phyloP scores from a whole-genome alignment of 2,329 filamentous ascomycete genomes.

The Clonostachys rosea region DNA sequence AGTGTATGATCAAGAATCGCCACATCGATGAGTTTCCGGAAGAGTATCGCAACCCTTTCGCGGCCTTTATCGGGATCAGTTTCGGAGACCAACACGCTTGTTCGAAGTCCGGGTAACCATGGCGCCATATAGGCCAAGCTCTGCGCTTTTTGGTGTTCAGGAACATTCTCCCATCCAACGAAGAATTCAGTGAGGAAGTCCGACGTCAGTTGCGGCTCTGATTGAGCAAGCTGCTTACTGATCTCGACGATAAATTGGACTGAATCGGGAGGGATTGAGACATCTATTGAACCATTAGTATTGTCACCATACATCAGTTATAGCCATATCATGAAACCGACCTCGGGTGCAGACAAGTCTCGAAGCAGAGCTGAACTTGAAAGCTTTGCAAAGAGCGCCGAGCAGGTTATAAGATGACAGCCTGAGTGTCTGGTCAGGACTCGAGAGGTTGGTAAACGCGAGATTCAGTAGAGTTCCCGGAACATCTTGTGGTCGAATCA shows the following conservation, averaged over 20 bases:
- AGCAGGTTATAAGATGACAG: conserved; percentile 65
- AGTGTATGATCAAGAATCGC: conserved; percentile 56
- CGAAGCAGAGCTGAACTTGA: conserved; percentile 60
- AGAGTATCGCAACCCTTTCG: conserved; percentile 59
- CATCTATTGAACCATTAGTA: conserved; percentile 32
- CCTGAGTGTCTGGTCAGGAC: conserved; percentile 53
- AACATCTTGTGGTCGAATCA: conserved; percentile 66
- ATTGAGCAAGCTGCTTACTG: conserved; percentile 56
- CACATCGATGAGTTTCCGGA: conserved; percentile 63
- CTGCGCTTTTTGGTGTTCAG: conserved; percentile 61
- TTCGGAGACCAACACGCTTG: conserved; percentile 53
- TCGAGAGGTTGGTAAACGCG: conserved; percentile 62
- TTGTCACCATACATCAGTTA: background rate
- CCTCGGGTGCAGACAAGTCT: conserved; percentile 59
- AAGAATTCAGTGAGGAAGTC: conserved; percentile 73
- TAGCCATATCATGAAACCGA: conserved; percentile 19
- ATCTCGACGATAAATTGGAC: conserved; percentile 62
- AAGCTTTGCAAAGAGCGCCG: conserved; percentile 61
- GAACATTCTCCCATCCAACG: conserved; percentile 66
- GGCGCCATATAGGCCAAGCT: conserved; percentile 67
- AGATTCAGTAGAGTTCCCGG: conserved; percentile 66
- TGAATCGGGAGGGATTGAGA: conserved; percentile 59
- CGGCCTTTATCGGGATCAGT: conserved; percentile 60
- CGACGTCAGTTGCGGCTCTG: conserved; percentile 62
- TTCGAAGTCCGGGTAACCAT: conserved; percentile 60